Percentiles rank a stretch among this genome's conserved stretches.
These are phyloP conservation scores for Bocquillonia castaneifolia DNA, from an alignment of 441 rosid genomes.

Conservation along the genomic window DNA sequence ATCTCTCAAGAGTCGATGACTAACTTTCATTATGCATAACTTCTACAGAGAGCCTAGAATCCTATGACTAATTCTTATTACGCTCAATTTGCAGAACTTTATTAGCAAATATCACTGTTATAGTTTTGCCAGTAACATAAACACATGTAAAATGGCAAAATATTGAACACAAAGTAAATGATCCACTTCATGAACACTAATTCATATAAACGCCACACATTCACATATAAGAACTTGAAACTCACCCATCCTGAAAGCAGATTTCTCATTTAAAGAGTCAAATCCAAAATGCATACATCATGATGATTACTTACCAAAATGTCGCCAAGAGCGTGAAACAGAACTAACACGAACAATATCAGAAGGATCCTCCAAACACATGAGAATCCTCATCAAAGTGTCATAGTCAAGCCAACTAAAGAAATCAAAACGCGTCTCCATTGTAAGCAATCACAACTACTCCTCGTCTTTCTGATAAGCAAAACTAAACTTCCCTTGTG, in stretches of 20 bases:
- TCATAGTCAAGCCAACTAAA: conserved; percentile 45
- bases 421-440: conserved; percentile 45
- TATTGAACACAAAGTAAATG: no score
- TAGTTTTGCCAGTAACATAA: not conserved
- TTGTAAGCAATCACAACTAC: conserved; percentile 8
- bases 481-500: not conserved
- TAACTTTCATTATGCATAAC: not conserved
- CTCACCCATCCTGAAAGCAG: not conserved
- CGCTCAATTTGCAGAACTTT: not conserved
- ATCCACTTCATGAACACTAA: no score
- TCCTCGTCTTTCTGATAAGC: no score
- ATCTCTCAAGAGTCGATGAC: not conserved
- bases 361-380: conserved; percentile 49
- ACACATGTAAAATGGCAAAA: not conserved
- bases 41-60: no score
- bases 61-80: not conserved
- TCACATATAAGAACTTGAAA: not conserved
- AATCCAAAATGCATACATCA: not conserved
- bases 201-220: not conserved
- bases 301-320: conserved; percentile 45
- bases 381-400: conserved; percentile 40
- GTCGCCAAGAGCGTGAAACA: conserved; percentile 65
- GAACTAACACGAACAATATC: conserved; percentile 62
- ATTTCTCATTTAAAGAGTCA: not conserved
- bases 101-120: not conserved